Conservation (phyloP, 306 rosid species). For the Purshia tridentata region DNA sequence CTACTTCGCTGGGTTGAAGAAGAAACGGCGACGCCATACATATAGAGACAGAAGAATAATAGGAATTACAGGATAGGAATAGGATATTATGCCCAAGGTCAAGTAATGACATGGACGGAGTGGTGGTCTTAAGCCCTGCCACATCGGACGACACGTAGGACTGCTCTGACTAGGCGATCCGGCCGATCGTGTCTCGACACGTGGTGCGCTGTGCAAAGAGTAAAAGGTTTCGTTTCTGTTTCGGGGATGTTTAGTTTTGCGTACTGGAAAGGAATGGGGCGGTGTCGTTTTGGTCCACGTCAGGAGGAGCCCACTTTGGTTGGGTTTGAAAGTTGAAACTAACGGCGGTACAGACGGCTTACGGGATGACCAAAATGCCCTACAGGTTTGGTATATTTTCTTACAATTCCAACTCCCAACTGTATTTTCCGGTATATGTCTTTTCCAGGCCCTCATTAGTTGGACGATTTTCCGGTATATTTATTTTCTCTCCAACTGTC, state of each 20-base stretch:
- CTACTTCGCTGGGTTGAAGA: too few species aligned
- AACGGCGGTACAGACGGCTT: background rate
- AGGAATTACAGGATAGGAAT: too few species aligned
- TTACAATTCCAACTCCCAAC: too few species aligned
- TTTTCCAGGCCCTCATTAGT: too few species aligned
- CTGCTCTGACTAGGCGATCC: background rate
- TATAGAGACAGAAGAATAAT: too few species aligned
- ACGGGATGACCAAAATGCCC: background rate
- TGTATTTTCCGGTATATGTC: too few species aligned
- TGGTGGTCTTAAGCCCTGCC: slow-evolving; percentile 10
- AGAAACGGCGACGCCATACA: too few species aligned
- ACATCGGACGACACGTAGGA: background rate
- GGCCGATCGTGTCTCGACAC: background rate
- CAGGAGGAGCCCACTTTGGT: background rate
- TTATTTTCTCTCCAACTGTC: too few species aligned
- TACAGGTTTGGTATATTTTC: background rate
- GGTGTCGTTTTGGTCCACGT: background rate
- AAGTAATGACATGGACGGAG: slow-evolving; percentile 21
- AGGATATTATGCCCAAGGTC: background rate
- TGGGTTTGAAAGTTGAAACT: background rate
- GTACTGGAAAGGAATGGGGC: background rate
- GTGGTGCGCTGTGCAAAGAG: slow-evolving; percentile 14
- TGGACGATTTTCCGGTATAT: too few species aligned
- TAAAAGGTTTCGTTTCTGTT: background rate
- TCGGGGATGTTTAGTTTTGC: background rate